These are phyloP conservation scores for Phytopythium aichiense DNA, from an alignment of 352 stramenopile species.

Conservation along the genomic window DNA sequence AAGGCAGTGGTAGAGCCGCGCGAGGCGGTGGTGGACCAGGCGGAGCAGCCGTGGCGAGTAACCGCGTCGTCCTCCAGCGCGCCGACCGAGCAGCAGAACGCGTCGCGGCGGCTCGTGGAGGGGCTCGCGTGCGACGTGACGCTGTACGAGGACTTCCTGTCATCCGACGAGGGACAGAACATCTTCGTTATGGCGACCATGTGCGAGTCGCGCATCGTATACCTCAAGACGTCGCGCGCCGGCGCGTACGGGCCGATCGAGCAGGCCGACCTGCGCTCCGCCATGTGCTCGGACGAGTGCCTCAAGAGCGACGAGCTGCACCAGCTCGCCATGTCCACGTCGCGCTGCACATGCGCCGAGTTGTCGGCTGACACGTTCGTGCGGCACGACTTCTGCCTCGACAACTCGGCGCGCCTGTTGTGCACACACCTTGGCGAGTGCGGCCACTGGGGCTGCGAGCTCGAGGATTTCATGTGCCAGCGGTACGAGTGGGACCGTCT, in stretches of 20 bases:
- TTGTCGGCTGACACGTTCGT: constrained; percentile 71
- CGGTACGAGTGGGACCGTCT: constrained; percentile 84
- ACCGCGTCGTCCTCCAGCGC: background rate
- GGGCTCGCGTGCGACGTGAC: constrained; percentile 40
- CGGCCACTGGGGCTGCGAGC: constrained; percentile 79
- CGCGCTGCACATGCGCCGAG: constrained; percentile 77
- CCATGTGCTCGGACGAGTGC: constrained; percentile 88
- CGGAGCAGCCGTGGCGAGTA: constrained; percentile 3
- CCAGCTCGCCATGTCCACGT: constrained; percentile 62
- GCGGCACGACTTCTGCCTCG: constrained; percentile 68
- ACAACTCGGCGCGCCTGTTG: constrained; percentile 77
- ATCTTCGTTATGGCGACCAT: constrained; percentile 71
- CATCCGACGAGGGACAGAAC: constrained; percentile 51
- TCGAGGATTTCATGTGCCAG: constrained; percentile 90
- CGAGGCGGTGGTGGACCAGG: constrained; percentile 1
- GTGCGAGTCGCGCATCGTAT: constrained; percentile 74
- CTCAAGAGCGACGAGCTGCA: constrained; percentile 75
- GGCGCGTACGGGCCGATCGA: constrained; percentile 55
- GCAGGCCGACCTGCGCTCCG: constrained; percentile 61
- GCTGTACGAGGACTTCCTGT: constrained; percentile 50
- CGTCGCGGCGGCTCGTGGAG: constrained; percentile 22
- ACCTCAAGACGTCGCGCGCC: constrained; percentile 53
- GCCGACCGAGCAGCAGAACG: background rate
- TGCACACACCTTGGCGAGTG: constrained; percentile 86
- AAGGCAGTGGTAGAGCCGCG: no score